phyloP scores from a whole-genome alignment of 768 basidiomycete genomes.

The Hysterangium stoloniferum region DNA sequence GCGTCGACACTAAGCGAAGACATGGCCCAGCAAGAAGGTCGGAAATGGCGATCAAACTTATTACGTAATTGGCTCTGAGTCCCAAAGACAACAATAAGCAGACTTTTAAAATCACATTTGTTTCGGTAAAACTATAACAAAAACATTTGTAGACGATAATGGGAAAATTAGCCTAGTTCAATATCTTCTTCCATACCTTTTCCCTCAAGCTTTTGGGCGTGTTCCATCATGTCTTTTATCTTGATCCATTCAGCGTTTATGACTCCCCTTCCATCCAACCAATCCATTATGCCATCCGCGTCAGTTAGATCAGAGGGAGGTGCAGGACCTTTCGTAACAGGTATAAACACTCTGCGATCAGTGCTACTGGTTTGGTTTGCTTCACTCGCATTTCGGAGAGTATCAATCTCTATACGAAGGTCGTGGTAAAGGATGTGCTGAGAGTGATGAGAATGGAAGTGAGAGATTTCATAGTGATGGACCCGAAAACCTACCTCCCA shows the following conservation, averaged over 20 bases:
- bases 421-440: constrained; percentile 60
- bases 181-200: constrained; percentile 2
- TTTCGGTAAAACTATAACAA: no score
- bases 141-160: no score
- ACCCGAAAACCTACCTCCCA: constrained; percentile 60
- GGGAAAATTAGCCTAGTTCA: no score
- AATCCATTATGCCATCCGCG: constrained; percentile 75
- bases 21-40: not conserved
- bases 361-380: constrained; percentile 1
- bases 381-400: constrained; percentile 33
- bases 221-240: constrained; percentile 67
- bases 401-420: constrained; percentile 51
- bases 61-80: not conserved
- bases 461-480: not conserved
- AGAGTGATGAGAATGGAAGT: not conserved
- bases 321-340: constrained; percentile 39
- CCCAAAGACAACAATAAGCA: not conserved
- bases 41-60: not conserved
- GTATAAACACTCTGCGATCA: constrained; percentile 40
- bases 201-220: constrained; percentile 55
- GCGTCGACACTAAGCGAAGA: not conserved
- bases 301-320: constrained; percentile 64
- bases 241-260: constrained; percentile 66
- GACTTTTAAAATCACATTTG: not conserved
- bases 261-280: constrained; percentile 64